Percentiles rank a stretch among this genome's conserved stretches.
These are phyloP conservation scores for Clonostachys chloroleuca DNA, from an alignment of 2,329 filamentous ascomycete species.

Conservation along the genomic window DNA sequence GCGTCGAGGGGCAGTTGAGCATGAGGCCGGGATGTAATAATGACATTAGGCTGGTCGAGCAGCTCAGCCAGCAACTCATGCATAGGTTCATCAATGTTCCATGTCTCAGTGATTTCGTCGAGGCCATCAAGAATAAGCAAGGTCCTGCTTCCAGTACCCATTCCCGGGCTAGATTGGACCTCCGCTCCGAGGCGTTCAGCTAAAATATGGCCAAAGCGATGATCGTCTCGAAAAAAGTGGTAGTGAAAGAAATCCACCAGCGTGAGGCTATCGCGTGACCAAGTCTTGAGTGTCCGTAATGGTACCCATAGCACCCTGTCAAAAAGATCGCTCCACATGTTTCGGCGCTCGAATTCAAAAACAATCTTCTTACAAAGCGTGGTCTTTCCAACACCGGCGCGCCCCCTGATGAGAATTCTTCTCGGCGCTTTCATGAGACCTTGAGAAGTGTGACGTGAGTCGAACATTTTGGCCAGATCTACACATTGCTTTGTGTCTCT, in stretches of 20 bases:
- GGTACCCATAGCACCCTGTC: slow-evolving; percentile 32
- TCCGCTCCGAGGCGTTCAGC: slow-evolving; percentile 8
- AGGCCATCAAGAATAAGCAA: slow-evolving; percentile 36
- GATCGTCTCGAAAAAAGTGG: slow-evolving; percentile 15
- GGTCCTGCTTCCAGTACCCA: slow-evolving; percentile 9
- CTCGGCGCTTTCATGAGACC: slow-evolving; percentile 10
- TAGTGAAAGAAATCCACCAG: slow-evolving; percentile 14
- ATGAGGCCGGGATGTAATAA: slow-evolving; percentile 32
- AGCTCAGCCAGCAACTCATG: slow-evolving; percentile 17
- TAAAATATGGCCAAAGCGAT: no score
- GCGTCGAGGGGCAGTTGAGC: slow-evolving; percentile 5
- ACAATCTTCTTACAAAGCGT: slow-evolving; percentile 36
- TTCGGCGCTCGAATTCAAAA: slow-evolving; percentile 17
- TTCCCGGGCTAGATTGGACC: slow-evolving; percentile 1
- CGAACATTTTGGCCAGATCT: slow-evolving; percentile 16
- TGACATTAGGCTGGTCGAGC: slow-evolving; percentile 23
- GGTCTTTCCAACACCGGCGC: slow-evolving; percentile 31
- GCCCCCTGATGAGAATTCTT: slow-evolving; percentile 27
- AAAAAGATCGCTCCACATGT: slow-evolving; percentile 14
- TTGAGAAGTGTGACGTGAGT: slow-evolving; percentile 9
- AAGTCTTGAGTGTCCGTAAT: slow-evolving; percentile 23
- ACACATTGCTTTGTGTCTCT: slow-evolving; percentile 9
- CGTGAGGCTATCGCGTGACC: slow-evolving; percentile 8
- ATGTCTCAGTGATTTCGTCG: slow-evolving; percentile 26
- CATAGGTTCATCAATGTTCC: slow-evolving; percentile 3